Base-by-base conservation (phyloP, 306 rosid genomes). In the Prunus mume region DNA sequence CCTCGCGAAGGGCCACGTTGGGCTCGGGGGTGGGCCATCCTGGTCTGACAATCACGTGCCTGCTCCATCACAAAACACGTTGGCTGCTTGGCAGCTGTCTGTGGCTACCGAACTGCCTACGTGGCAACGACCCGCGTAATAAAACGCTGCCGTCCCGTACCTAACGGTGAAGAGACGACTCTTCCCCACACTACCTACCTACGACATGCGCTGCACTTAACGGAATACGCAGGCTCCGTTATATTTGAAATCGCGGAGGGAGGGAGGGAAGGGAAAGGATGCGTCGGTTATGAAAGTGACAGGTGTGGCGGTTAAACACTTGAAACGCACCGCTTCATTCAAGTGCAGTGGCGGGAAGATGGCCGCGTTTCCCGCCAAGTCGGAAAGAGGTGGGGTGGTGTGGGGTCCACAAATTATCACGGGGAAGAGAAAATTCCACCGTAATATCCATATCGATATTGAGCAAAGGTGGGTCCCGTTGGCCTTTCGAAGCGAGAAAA, bases 301-400 rank as follows among this genome's bases (percentile, higher is more conserved):
- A 70, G 52, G 68, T 28, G 50, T 52, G 82, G 73, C 70, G 43
- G 80, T 78, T 58, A 18, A 6, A 34, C 52, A 54, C 65, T 72
- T 0, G 30, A 69, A 57, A 17, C 55, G 51, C 79, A 49, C 60
- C 62, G 71, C 65, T 67, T 10, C 12, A 8, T 15, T 27, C 71
- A 66, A 73, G 77, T 18, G 73, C 22, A 13, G 19, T 80, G 89
- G 90, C 88, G 90, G 92, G 93, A 89, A 83, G 50, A 32, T 30
- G 52, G 49, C 68, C 22, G 65, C 20, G 18, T 47, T 89, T 89
- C 85, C 87, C 96, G 89, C 93, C 87, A 70, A 82, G 76, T 72
- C 12, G 49, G 77, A 60, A 62, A 80, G 52, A 13, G 50, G 74
- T 45, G 68, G 85, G 80, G 45, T 17, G 43, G 19, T 22, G 32